A percentile compares a stretch with the other conserved stretches of the same genome.
These are phyloP conservation scores for Salix koriyanagi DNA, from an alignment of 345 rosid genomes.

Conservation along the genomic window DNA sequence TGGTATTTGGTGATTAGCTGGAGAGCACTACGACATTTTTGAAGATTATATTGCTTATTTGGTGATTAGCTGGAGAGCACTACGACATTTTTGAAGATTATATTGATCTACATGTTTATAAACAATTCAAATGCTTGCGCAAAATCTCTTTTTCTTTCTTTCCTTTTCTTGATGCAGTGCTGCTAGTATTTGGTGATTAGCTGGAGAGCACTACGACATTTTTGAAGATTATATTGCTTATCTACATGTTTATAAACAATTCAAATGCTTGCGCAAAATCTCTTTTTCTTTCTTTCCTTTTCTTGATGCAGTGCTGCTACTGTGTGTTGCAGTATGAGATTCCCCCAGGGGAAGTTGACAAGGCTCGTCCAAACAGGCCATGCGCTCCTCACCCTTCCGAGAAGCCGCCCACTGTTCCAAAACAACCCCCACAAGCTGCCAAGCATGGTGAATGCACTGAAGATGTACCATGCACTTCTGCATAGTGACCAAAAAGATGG, in stretches of 20 bases:
- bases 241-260: neutral
- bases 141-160: neutral
- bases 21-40: neutral
- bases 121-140: neutral
- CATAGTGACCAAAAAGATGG: constrained; percentile 31
- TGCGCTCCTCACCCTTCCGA: constrained; percentile 44
- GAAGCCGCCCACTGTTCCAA: constrained; percentile 29
- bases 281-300: neutral
- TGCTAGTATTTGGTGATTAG: neutral
- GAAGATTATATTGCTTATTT: neutral
- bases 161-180: neutral
- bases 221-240: neutral
- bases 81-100: neutral
- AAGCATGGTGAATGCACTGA: constrained; percentile 37
- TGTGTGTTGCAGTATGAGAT: constrained; percentile 57
- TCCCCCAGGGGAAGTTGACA: constrained; percentile 38
- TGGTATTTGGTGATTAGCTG: neutral
- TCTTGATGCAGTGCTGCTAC: constrained; percentile 1
- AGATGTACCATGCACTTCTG: constrained; percentile 71
- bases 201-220: neutral
- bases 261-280: neutral
- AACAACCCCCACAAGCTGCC: constrained; percentile 16
- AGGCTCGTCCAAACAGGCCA: constrained; percentile 65
- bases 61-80: neutral
- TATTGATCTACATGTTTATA: neutral